Base-by-base conservation (phyloP, 2,329 filamentous ascomycete genomes). In the Sporothrix sp. region DNA sequence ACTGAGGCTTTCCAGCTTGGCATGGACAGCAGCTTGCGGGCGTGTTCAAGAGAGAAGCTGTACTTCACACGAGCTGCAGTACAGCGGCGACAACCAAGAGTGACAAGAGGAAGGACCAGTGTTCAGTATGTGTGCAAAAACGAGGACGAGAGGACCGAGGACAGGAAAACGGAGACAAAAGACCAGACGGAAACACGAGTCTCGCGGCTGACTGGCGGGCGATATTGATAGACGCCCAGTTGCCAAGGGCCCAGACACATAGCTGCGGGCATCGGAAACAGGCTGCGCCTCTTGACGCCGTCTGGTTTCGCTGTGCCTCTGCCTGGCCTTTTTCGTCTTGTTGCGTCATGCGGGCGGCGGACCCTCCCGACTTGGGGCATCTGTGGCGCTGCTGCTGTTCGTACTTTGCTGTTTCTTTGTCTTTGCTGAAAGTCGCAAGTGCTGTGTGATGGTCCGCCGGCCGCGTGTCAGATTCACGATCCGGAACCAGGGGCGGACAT, bases 381-480 rank as follows among this genome's bases (percentile, higher is more conserved):
- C n/a, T n/a, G n/a, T n/a, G n/a, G n/a, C n/a, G n/a, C n/a, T n/a
- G n/a, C n/a, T n/a, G n/a, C n/a, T 27, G n/a, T 18, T 35, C 11
- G 33, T 13, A 27, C 16, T 21, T 25, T n/a, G 30, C 13, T 16
- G 16, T 44, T 16, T 40, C 20, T 40, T 40, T 32, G 14, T 48
- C 20, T 35, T 38, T 43, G 28, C 16, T n/a, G 18, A 3, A 4
- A 28, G 51, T 46, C 46, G 47, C 51, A 47, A 37, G 16, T 32
- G 36, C 23, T 44, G 52, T 50, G n/a, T 53, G 52, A 48, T 51
- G 43, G 48, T 51, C 43, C 32, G 33, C 48, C 39, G 43, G 48
- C 52, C 43, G 52, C 43, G 47, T 54, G 47, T 51, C 51, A 56
- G 54, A 44, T 46, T 50, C 33, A 14, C 8, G 32, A 32, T 37